phyloP scores from a whole-genome alignment of 352 stramenopile genomes.

The Pythium rhizo-oryzae region DNA sequence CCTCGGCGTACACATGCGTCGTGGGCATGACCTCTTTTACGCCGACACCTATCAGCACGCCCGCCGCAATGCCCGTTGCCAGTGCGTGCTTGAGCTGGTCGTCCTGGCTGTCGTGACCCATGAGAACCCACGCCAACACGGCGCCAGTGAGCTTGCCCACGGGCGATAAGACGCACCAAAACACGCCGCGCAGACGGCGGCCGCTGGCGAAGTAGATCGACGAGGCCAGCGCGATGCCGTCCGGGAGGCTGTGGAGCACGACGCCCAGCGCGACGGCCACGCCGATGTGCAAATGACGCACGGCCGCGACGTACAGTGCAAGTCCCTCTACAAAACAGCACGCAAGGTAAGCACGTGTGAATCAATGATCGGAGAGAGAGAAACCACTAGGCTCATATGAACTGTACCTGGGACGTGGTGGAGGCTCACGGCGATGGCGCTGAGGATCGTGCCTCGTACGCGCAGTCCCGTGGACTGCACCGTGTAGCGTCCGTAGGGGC shows the following conservation, averaged over 20 bases:
- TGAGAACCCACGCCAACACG: constrained; percentile 23
- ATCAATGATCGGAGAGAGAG: neutral
- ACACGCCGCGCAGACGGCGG: constrained; percentile 22
- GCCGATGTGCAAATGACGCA: constrained; percentile 22
- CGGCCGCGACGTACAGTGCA: constrained; percentile 27
- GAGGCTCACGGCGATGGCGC: constrained; percentile 26
- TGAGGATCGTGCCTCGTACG: constrained; percentile 22
- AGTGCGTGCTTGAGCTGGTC: constrained; percentile 21
- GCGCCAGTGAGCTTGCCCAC: constrained; percentile 29
- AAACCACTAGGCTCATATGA: too few species aligned
- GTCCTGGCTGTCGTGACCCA: constrained; percentile 13
- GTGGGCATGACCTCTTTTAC: constrained; percentile 35
- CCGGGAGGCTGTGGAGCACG: constrained; percentile 32
- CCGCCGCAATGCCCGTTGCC: constrained; percentile 20
- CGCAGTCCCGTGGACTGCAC: constrained; percentile 2
- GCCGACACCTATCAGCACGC: constrained; percentile 28
- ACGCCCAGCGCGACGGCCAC: constrained; percentile 22
- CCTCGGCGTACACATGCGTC: constrained; percentile 29
- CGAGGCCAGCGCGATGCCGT: constrained; percentile 33
- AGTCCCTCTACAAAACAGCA: constrained; percentile 21
- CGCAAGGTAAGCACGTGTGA: neutral
- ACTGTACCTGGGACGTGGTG: constrained; percentile 29
- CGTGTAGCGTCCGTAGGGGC: constrained; percentile 19
- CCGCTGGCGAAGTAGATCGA: constrained; percentile 37
- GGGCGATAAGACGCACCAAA: constrained; percentile 30